Conservation (phyloP, 2,329 filamentous ascomycete genomes). For the Xylaria sp. region DNA sequence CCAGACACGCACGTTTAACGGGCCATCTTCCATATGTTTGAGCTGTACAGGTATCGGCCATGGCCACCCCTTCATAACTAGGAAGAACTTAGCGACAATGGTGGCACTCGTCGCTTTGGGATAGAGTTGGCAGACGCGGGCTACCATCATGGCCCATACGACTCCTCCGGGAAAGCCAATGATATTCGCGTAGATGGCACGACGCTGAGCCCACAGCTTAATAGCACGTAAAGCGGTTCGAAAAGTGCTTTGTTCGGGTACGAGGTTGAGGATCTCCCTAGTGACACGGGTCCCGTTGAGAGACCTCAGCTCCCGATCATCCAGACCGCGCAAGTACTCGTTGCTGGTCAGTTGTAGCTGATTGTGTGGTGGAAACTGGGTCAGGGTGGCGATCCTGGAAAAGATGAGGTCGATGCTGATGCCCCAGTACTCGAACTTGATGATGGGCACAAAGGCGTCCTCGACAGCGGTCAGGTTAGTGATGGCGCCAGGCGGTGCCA, state of each 20-base stretch:
- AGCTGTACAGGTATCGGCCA: slow-evolving; percentile 95
- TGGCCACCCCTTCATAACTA: slow-evolving; percentile 88
- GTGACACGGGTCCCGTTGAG: slow-evolving; percentile 95
- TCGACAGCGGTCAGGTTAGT: slow-evolving; percentile 86
- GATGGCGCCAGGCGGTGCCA: slow-evolving; percentile 82
- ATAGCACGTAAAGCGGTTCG: slow-evolving; percentile 88
- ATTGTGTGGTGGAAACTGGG: slow-evolving; percentile 73
- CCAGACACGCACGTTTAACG: slow-evolving; percentile 87
- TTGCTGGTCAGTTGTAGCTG: slow-evolving; percentile 84
- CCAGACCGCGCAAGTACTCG: slow-evolving; percentile 82
- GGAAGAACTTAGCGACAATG: slow-evolving; percentile 93
- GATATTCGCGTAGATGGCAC: slow-evolving; percentile 94
- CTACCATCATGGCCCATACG: slow-evolving; percentile 97
- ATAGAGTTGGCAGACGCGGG: slow-evolving; percentile 94
- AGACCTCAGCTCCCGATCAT: slow-evolving; percentile 86
- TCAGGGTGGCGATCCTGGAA: slow-evolving; percentile 75
- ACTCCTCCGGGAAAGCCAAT: slow-evolving; percentile 97
- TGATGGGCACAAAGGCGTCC: slow-evolving; percentile 94
- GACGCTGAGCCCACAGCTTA: slow-evolving; percentile 94
- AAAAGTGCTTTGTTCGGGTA: slow-evolving; percentile 91
- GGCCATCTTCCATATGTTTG: slow-evolving; percentile 85
- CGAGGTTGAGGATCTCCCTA: slow-evolving; percentile 87
- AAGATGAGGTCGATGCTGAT: slow-evolving; percentile 97
- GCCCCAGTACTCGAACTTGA: slow-evolving; percentile 90
- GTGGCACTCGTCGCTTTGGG: slow-evolving; percentile 90